phyloP scores from a whole-genome alignment of 1,139 yeast species.

The Yarrowia galli region DNA sequence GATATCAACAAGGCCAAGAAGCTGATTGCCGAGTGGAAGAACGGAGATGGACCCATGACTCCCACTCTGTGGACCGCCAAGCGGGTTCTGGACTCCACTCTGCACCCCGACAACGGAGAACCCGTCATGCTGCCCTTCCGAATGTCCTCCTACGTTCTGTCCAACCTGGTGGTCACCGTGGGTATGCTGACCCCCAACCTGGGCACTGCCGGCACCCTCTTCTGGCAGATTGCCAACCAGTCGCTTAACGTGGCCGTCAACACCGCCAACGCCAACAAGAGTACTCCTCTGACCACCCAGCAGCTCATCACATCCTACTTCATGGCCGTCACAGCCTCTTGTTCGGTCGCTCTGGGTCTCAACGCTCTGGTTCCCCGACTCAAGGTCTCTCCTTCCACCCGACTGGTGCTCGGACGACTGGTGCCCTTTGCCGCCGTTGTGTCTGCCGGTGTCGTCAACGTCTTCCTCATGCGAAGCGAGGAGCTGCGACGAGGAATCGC shows the following conservation, averaged over 20 bases:
- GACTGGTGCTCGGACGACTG: slow-evolving; percentile 75
- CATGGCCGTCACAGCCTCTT: slow-evolving; percentile 91
- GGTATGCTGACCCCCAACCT: slow-evolving; percentile 97
- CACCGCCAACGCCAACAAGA: slow-evolving; percentile 93
- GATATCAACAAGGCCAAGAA: slow-evolving; percentile 72
- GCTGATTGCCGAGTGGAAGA: slow-evolving; percentile 72
- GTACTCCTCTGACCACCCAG: slow-evolving; percentile 81
- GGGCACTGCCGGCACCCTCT: slow-evolving; percentile 87
- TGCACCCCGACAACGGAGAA: slow-evolving; percentile 96
- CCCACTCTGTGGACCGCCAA: slow-evolving; percentile 92
- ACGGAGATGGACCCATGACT: slow-evolving; percentile 71
- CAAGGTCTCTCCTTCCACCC: slow-evolving; percentile 72
- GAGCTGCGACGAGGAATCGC: slow-evolving; percentile 85
- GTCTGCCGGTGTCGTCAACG: slow-evolving; percentile 93
- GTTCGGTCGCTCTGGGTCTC: slow-evolving; percentile 92
- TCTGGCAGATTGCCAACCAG: slow-evolving; percentile 98
- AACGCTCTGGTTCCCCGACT: slow-evolving; percentile 86
- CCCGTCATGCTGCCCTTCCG: slow-evolving; percentile 91
- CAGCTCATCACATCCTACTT: slow-evolving; percentile 81
- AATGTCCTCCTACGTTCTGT: slow-evolving; percentile 94
- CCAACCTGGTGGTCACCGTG: slow-evolving; percentile 91
- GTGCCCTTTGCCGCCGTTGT: slow-evolving; percentile 99
- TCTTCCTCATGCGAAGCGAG: slow-evolving; percentile 92
- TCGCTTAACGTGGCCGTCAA: slow-evolving; percentile 95
- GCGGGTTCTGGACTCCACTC: slow-evolving; percentile 80